Evolutionary conservation across 2,329 filamentous ascomycete genomes (phyloP).

Genomic region (Clarireedia sp.): DNA sequence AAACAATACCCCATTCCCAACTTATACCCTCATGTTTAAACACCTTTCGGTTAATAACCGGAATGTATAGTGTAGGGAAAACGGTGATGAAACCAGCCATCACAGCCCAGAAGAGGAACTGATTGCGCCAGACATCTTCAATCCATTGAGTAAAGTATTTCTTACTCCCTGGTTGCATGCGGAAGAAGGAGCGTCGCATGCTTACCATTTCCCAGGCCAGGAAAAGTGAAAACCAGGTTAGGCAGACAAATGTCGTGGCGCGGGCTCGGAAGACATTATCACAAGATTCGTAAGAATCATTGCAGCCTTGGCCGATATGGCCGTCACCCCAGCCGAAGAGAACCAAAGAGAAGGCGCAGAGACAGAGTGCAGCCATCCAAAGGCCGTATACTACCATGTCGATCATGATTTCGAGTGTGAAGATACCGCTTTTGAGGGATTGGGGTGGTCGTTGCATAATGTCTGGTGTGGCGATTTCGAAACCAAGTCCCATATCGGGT

Average conservation of each 20-base stretch:
- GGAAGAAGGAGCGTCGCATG: slow-evolving; percentile 66
- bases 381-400: slow-evolving; percentile 76
- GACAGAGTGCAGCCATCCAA: slow-evolving; percentile 66
- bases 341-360: slow-evolving; percentile 55
- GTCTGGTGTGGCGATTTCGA: slow-evolving; percentile 66
- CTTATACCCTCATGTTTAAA: slow-evolving; percentile 59
- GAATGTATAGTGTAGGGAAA: slow-evolving; percentile 59
- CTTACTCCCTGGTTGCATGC: slow-evolving; percentile 57
- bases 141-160: slow-evolving; percentile 59
- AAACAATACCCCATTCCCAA: slow-evolving; percentile 64
- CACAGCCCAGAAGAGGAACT: slow-evolving; percentile 62
- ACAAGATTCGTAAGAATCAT: slow-evolving; percentile 48
- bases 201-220: slow-evolving; percentile 73
- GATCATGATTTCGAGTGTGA: slow-evolving; percentile 67
- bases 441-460: slow-evolving; percentile 76
- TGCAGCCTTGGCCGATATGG: slow-evolving; percentile 51
- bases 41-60: slow-evolving; percentile 55
- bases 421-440: slow-evolving; percentile 57
- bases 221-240: slow-evolving; percentile 71
- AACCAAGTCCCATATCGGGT: slow-evolving; percentile 80
- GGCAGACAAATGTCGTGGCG: slow-evolving; percentile 63
- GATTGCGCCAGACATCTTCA: slow-evolving; percentile 61
- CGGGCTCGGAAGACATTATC: slow-evolving; percentile 62
- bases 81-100: slow-evolving; percentile 47
- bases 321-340: slow-evolving; percentile 52